A percentile compares a stretch with the other conserved stretches of the same genome.
These are phyloP conservation scores for Solanum chacoense DNA, from an alignment of 305 asterid genomes.

Conservation along the genomic window DNA sequence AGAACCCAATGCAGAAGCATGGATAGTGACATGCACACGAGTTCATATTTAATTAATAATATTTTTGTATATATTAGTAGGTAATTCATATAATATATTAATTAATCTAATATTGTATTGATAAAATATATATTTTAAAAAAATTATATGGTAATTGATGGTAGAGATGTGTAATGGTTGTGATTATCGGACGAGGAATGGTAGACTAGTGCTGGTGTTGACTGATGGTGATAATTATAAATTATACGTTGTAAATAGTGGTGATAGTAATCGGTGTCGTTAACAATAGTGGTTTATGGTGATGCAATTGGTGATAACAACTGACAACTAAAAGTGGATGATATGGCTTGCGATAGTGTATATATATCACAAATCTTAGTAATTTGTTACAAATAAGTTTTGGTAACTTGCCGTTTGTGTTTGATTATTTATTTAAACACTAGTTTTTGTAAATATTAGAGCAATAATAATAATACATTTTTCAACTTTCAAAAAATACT, in stretches of 20 bases:
- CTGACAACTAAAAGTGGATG: neutral
- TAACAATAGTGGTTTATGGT: neutral
- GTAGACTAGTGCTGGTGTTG: neutral
- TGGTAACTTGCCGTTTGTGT: neutral
- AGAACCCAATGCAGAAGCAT: conserved; percentile 8
- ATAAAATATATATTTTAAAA: neutral
- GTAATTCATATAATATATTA: neutral
- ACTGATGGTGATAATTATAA: fast-evolving
- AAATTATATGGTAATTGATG: too few species aligned
- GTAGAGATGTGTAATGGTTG: neutral
- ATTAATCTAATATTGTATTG: neutral
- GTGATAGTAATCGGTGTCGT: neutral
- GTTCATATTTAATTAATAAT: neutral
- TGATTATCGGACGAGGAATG: neutral
- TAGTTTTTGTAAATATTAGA: neutral
- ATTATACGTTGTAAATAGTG: neutral
- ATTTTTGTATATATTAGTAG: neutral
- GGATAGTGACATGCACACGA: neutral
- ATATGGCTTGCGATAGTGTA: neutral
- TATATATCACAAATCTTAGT: neutral
- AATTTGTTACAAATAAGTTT: neutral
- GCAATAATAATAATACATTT: neutral
- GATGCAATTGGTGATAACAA: neutral
- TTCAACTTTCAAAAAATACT: neutral
- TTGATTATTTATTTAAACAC: neutral